Percentiles rank a stretch among this genome's conserved stretches.
Conservation (phyloP, 2,329 filamentous ascomycete species). For the Elsinoe necatrix region DNA sequence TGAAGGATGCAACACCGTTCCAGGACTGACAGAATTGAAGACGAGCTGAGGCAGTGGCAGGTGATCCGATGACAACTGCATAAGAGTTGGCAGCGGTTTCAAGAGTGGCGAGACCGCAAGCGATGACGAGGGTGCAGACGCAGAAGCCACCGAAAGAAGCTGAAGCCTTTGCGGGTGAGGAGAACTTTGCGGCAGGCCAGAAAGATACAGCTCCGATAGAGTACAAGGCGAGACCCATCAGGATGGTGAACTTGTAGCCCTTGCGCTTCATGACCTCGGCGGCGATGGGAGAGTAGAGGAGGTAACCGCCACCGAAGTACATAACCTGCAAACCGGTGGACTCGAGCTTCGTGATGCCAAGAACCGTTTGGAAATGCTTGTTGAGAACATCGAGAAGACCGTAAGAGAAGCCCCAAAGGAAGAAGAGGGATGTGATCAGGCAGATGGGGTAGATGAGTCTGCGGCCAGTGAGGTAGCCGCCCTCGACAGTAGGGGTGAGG, state of each 20-base stretch:
- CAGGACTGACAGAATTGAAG: slow-evolving; percentile 35
- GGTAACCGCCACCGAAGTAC: slow-evolving; percentile 37
- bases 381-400: slow-evolving; percentile 47
- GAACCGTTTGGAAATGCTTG: slow-evolving; percentile 39
- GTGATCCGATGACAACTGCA: slow-evolving; percentile 33
- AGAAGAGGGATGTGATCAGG: slow-evolving; percentile 42
- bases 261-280: slow-evolving; percentile 37
- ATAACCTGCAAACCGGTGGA: slow-evolving; percentile 37
- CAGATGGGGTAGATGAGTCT: slow-evolving; percentile 43
- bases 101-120: slow-evolving; percentile 33
- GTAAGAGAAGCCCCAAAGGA: slow-evolving; percentile 35
- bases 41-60: slow-evolving; percentile 30
- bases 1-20: slow-evolving; percentile 34
- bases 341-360: slow-evolving; percentile 34
- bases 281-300: slow-evolving; percentile 35
- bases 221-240: slow-evolving; percentile 33
- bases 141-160: slow-evolving; percentile 33
- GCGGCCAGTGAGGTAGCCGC: slow-evolving; percentile 37
- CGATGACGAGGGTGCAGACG: slow-evolving; percentile 33
- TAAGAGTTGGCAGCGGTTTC: slow-evolving; percentile 34
- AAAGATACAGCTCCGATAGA: slow-evolving; percentile 33
- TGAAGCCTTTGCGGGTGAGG: slow-evolving; percentile 23
- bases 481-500: slow-evolving; percentile 30
- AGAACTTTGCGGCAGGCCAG: slow-evolving; percentile 33
- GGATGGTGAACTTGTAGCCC: slow-evolving; percentile 39